Conservation (phyloP, 352 stramenopile genomes). For the Elongisporangium prolatum region DNA sequence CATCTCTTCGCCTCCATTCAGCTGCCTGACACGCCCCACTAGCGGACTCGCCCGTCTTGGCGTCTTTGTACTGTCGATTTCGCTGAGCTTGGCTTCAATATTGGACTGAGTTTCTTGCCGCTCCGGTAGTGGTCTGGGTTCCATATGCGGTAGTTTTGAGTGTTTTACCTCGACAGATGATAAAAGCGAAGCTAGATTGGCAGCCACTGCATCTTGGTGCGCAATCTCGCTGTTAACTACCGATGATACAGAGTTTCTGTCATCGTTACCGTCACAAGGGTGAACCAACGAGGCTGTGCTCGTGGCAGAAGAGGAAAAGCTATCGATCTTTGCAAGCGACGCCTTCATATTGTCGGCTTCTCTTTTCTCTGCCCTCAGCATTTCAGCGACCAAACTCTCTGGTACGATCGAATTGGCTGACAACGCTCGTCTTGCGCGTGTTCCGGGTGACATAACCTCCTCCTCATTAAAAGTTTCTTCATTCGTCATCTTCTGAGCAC, state of each 20-base stretch:
- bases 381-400: background rate
- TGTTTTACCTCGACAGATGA: background rate
- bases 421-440: background rate
- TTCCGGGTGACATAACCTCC: background rate
- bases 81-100: background rate
- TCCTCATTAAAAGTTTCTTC: background rate
- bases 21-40: background rate
- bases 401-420: background rate
- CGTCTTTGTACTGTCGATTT: background rate
- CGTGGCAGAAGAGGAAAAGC: background rate
- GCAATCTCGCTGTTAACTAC: background rate
- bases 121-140: background rate
- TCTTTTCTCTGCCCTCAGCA: background rate
- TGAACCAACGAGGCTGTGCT: background rate
- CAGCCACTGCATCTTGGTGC: background rate
- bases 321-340: background rate
- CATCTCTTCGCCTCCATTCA: background rate
- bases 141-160: background rate
- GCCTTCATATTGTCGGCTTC: background rate
- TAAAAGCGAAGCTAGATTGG: background rate
- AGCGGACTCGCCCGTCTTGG: background rate
- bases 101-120: background rate
- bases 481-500: background rate
- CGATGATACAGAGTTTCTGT: background rate
- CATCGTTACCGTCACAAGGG: background rate